A percentile compares a stretch with the other conserved stretches of the same genome.
phyloP scores from a whole-genome alignment of 1,139 yeast genomes.

The Meyerozyma smithsonii region DNA sequence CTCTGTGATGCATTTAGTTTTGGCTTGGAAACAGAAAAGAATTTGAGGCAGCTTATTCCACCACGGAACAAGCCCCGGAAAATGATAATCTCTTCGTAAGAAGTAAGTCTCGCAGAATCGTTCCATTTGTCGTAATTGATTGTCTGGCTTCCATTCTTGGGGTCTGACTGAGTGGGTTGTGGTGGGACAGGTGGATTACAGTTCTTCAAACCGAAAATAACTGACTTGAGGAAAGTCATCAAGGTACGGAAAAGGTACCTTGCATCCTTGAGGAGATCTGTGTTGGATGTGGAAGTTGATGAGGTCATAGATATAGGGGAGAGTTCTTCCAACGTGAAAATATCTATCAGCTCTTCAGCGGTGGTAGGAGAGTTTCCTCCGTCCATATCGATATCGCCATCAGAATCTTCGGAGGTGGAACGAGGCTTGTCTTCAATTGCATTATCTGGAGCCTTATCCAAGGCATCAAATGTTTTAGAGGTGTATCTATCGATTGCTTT shows the following conservation, averaged over 20 bases:
- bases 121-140: constrained; percentile 67
- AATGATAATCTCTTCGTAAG: constrained; percentile 76
- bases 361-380: constrained; percentile 9
- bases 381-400: constrained; percentile 15
- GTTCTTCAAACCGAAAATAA: constrained; percentile 82
- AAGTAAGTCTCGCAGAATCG: constrained; percentile 78
- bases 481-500: constrained; percentile 40
- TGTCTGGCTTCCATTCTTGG: constrained; percentile 55
- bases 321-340: constrained; percentile 35
- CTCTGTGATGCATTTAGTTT: constrained; percentile 32
- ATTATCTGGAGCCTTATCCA: constrained; percentile 4
- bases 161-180: constrained; percentile 45
- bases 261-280: constrained; percentile 81
- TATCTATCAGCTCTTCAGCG: constrained; percentile 19
- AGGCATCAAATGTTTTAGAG: constrained; percentile 20
- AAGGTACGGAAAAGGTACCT: constrained; percentile 82
- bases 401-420: constrained; percentile 13
- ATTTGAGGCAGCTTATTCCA: constrained; percentile 75
- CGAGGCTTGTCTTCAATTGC: constrained; percentile 2
- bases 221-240: constrained; percentile 85
- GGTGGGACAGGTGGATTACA: constrained; percentile 84
- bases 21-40: constrained; percentile 59
- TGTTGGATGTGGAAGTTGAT: constrained; percentile 27
- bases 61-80: constrained; percentile 77
- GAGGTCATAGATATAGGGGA: constrained; percentile 31